Conservation (phyloP, 148 eudicot species). For the Diospyros lotus region DNA sequence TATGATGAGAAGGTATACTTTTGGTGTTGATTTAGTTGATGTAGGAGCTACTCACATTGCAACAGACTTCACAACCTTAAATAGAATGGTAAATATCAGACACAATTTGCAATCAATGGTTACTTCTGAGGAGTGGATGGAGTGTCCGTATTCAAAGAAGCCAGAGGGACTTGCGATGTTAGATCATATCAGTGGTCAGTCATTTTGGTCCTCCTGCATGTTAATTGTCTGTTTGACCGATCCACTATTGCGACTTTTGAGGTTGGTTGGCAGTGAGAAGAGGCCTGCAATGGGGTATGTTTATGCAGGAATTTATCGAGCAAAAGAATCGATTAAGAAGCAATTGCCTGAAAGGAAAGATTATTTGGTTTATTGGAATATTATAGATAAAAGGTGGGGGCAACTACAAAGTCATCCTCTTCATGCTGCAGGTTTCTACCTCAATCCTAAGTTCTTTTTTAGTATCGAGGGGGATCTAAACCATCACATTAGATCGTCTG, state of each 20-base stretch:
- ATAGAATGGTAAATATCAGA: slow-evolving; percentile 61
- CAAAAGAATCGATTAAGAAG: slow-evolving; percentile 73
- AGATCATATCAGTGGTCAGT: slow-evolving; percentile 59
- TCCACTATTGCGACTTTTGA: slow-evolving; percentile 62
- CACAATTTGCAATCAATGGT: slow-evolving; percentile 81
- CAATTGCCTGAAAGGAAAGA: slow-evolving; percentile 55
- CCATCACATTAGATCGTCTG: slow-evolving; percentile 52
- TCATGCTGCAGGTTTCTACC: slow-evolving; percentile 79
- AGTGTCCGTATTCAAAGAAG: slow-evolving; percentile 71
- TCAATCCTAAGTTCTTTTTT: slow-evolving; percentile 76
- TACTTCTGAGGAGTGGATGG: slow-evolving; percentile 96
- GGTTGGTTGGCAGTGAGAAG: slow-evolving; percentile 57
- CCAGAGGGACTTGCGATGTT: slow-evolving; percentile 62
- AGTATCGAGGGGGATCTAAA: slow-evolving; percentile 63
- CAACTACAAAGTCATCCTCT: slow-evolving; percentile 68
- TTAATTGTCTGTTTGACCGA: slow-evolving; percentile 51
- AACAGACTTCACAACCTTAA: slow-evolving; percentile 68
- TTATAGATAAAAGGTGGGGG: slow-evolving; percentile 81
- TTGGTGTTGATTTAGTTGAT: slow-evolving; percentile 77
- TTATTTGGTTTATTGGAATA: slow-evolving; percentile 73
- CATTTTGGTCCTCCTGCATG: slow-evolving; percentile 80
- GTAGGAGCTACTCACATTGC: slow-evolving; percentile 41
- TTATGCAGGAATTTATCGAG: slow-evolving; percentile 79
- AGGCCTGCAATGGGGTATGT: slow-evolving; percentile 88
- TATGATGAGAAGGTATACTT: slow-evolving; percentile 84